Base-by-base conservation (phyloP, 2,329 filamentous ascomycete species). In the Diplocarpon mali region DNA sequence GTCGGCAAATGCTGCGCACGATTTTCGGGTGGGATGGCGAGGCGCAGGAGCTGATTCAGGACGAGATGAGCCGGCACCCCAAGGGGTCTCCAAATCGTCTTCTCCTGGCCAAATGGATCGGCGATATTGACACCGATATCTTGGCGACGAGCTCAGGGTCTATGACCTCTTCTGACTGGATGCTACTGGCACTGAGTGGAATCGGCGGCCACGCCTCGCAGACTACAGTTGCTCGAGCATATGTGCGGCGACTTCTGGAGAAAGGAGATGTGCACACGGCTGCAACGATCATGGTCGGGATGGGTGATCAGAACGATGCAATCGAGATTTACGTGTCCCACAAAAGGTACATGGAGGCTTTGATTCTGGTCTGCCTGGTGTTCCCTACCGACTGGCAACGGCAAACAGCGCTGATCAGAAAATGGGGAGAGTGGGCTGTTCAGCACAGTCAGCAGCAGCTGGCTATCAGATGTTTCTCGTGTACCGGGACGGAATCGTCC, bases 161-260 rank as follows among this genome's bases (percentile, higher is more conserved):
- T n/a, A 89, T 92, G 75, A 90, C 87, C 9, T 87, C 85, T 2
- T 85, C 86, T 0, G 92, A 96, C 64, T 98, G 92, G 92, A 95
- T 98, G 87, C 68, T 96, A 47, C 69, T 98, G 30, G 90, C 92
- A 10, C 67, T 98, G 41, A 94, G 86, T 59, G 85, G 86, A 34
- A 93, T 96, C 65, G 87, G 85, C 41, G 76, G 79, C 2, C 71
- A 78, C 49, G 72, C 78, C 31, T 87, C 87, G 1, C 85, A 93
- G 57, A 89, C 93, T 61, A 93, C 94, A 62, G 78, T 96, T 13
- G 88, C 86, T 1, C 83, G 90, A 46, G 82, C 87, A 2, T 95
- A 95, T 55, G 86, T 95, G 1, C 89, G 95, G 62, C 80, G 88
- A 40, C 71, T 98, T 1, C 73, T 98, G 1, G 88, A 93, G 62